Percentiles rank a stretch among this genome's conserved stretches.
These are phyloP conservation scores for Penicillium sp. DNA, from an alignment of 2,329 filamentous ascomycete species.

Conservation along the genomic window DNA sequence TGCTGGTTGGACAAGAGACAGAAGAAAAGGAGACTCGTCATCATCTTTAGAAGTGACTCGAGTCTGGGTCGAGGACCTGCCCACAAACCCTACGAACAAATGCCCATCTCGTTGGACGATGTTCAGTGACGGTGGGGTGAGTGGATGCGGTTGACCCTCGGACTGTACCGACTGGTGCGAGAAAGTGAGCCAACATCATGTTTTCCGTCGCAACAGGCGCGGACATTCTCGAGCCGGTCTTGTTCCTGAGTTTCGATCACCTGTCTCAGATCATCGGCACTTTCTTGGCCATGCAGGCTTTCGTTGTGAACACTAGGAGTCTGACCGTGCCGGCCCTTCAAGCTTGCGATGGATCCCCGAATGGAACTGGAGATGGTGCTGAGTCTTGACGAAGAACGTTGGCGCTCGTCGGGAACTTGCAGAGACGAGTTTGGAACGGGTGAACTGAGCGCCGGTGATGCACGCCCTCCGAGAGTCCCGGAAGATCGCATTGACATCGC, in stretches of 20 bases:
- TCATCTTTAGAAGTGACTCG: conserved; percentile 16
- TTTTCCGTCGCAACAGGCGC: conserved; percentile 91
- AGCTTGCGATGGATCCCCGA: conserved; percentile 44
- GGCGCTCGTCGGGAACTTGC: conserved; percentile 29
- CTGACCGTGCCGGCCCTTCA: conserved; percentile 36
- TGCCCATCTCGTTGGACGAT: conserved; percentile 7
- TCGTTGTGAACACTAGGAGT: conserved; percentile 33
- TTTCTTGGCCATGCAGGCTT: conserved; percentile 51
- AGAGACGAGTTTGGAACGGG: conserved; percentile 28
- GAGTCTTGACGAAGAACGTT: conserved; percentile 41
- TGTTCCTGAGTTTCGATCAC: conserved; percentile 61
- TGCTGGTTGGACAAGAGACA: conserved; percentile 10
- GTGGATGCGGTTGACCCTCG: conserved; percentile 32
- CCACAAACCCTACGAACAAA: conserved; percentile 20
- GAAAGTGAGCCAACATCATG: conserved; percentile 55
- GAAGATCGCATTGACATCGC: conserved; percentile 33
- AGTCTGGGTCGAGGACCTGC: conserved; percentile 20
- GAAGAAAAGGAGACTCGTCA: conserved; percentile 18
- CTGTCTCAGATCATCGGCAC: conserved; percentile 70
- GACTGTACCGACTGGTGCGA: conserved; percentile 36
- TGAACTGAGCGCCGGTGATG: conserved; percentile 30
- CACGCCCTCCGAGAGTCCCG: conserved; percentile 28
- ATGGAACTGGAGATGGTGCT: conserved; percentile 42
- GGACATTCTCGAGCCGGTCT: conserved; percentile 82
- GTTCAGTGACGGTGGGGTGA: conserved; percentile 26